A percentile compares a stretch with the other conserved stretches of the same genome.
Conservation (phyloP, 352 stramenopile genomes). For the Phytopythium vexans region DNA sequence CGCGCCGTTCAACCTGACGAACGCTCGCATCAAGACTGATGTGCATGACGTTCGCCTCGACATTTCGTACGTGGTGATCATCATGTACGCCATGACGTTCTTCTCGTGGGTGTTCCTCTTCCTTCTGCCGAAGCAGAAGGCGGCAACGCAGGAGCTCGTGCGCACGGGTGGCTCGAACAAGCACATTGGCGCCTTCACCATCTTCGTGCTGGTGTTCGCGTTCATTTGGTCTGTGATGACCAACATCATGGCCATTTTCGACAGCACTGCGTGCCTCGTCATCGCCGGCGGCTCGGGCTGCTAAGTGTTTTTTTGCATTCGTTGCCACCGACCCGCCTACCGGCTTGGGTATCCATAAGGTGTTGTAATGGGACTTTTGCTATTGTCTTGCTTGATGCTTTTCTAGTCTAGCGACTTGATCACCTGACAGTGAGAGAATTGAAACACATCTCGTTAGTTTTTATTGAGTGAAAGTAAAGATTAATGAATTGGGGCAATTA, state of each 20-base stretch:
- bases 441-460: too few relatives aligned
- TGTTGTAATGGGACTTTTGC: too few relatives aligned
- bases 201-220: slow-evolving; percentile 27
- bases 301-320: too few relatives aligned
- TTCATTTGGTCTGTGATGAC: slow-evolving; percentile 10
- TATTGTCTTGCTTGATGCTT: too few relatives aligned
- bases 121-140: slow-evolving; percentile 37
- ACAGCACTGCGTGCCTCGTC: slow-evolving; percentile 20
- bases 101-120: slow-evolving; percentile 27
- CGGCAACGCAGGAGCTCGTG: slow-evolving; percentile 24
- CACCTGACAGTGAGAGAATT: too few relatives aligned
- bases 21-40: slow-evolving; percentile 24
- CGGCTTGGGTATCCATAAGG: too few relatives aligned
- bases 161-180: slow-evolving; percentile 25
- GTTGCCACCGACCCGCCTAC: too few relatives aligned
- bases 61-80: slow-evolving; percentile 34
- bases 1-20: slow-evolving; percentile 25
- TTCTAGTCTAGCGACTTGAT: too few relatives aligned
- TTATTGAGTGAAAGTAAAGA: too few relatives aligned
- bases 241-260: slow-evolving; percentile 16
- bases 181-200: slow-evolving; percentile 21
- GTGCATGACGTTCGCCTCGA: slow-evolving; percentile 26
- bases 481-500: too few relatives aligned
- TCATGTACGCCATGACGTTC: slow-evolving; percentile 34
- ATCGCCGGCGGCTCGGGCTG: slow-evolving; percentile 38